phyloP scores from a whole-genome alignment of 805 yeast genomes.

The Candida caryicola region DNA sequence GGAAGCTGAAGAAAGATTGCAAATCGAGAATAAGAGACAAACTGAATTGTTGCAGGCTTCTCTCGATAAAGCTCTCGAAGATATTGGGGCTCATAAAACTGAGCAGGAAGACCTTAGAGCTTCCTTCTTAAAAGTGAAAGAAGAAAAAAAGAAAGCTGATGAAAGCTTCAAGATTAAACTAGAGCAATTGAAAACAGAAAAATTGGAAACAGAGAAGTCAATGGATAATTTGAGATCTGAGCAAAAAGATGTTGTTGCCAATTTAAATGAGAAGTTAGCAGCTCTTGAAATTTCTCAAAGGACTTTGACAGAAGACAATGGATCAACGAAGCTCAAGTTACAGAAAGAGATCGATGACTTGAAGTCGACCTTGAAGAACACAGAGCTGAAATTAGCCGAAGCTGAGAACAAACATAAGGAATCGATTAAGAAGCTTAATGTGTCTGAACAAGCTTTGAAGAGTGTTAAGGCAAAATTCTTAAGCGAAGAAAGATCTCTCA shows the following conservation, averaged over 20 bases:
- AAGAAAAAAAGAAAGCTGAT: background rate
- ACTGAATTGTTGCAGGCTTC: background rate
- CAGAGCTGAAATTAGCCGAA: conserved; percentile 11
- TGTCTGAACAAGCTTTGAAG: conserved; percentile 10
- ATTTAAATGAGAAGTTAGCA: background rate
- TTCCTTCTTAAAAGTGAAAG: background rate
- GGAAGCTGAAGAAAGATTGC: background rate
- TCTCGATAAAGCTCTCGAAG: background rate
- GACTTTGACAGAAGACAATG: conserved; percentile 1
- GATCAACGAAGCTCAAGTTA: background rate
- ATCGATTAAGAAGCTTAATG: conserved; percentile 3
- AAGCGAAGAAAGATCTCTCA: conserved; percentile 16
- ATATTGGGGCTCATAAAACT: background rate
- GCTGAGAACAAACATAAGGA: conserved; percentile 2
- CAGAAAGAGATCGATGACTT: conserved; percentile 1
- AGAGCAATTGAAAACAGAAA: background rate
- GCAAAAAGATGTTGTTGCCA: too few relatives aligned
- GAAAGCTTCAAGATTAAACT: background rate
- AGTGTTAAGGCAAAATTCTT: conserved; percentile 15
- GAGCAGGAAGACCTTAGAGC: background rate
- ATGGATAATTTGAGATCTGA: background rate
- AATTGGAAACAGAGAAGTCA: background rate
- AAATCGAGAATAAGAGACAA: background rate
- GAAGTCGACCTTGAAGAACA: background rate
- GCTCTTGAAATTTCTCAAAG: conserved; percentile 3